These are phyloP conservation scores for Emericellopsis terricola DNA, from an alignment of 495 filamentous ascomycete genomes.

Conservation along the genomic window DNA sequence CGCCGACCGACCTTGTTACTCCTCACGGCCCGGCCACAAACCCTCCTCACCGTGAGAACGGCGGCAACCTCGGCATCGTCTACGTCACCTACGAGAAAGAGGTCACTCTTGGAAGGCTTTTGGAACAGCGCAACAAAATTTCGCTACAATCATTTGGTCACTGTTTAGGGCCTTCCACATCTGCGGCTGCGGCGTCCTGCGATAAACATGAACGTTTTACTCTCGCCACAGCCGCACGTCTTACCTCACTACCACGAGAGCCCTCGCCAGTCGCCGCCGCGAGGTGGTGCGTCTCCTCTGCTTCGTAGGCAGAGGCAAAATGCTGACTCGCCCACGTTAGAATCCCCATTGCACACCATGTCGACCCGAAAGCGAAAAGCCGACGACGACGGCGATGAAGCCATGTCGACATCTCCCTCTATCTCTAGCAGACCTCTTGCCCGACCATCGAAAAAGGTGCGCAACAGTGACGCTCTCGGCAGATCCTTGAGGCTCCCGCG, in stretches of 20 bases:
- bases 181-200: too few relatives aligned
- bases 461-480: slow-evolving; percentile 52
- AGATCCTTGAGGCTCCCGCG: slow-evolving; percentile 66
- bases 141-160: too few relatives aligned
- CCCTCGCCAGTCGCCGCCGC: slow-evolving; percentile 50
- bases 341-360: slow-evolving; percentile 34
- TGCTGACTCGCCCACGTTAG: slow-evolving; percentile 14
- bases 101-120: too few relatives aligned
- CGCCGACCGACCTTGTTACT: too few relatives aligned
- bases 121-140: too few relatives aligned
- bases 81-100: too few relatives aligned
- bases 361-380: slow-evolving; percentile 69
- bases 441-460: slow-evolving; percentile 39
- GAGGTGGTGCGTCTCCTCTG: slow-evolving; percentile 1
- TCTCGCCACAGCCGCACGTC: slow-evolving; percentile 40
- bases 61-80: too few relatives aligned
- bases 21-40: too few relatives aligned
- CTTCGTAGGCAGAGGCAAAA: neutral
- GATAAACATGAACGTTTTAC: slow-evolving; percentile 33
- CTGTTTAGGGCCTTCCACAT: too few relatives aligned
- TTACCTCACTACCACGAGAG: slow-evolving; percentile 64
- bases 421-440: slow-evolving; percentile 41
- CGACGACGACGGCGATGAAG: slow-evolving; percentile 71
- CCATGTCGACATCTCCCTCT: slow-evolving; percentile 66
- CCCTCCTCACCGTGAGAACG: too few relatives aligned